Evolutionary conservation across 23 red algal species (phyloP), one percentile per base, ranked within the genome.

Genomic region (Gracilaria gracilis): DNA sequence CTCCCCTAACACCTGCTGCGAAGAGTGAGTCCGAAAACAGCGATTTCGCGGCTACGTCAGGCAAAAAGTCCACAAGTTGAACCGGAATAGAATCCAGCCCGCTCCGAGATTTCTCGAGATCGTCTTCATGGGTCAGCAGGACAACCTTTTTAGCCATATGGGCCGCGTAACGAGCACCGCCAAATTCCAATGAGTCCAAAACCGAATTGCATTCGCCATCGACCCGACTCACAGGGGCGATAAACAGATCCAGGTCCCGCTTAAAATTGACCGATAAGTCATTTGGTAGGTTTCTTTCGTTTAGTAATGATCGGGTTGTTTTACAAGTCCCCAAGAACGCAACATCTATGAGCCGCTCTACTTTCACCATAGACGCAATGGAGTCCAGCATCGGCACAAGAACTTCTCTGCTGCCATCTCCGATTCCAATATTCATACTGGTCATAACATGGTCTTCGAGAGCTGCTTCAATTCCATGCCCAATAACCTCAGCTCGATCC

Each of bases 381-480:
- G 87, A 73, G 35, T 81, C 74, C 23, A 90, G n/a, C 23, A 90
- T 32, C 20, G 57, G 67, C 15, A 38, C 59, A 29, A 90, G 44
- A 4, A 54, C 32, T 35, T 90, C 87, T 15, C 31, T 61, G 15
- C 23, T n/a, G 4, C 87, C 87, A 29, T 64, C 74, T 65, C 87
- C 87, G 28, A 90, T 90, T 53, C 87, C 57, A 69, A 90, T 78
- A 21, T 90, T 90, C 73, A 80, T 49, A 9, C 87, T 75, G 57
- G 74, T 76, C 87, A 79, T 61, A 4, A 90, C 29, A 57, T 76
- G 48, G 35, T 90, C 87, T 67, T 90, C 87, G 24, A 90, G 53
- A 65, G 64, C 71, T 39, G 87, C 87, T 57, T 80, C 87, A 49
- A 77, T 69, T 77, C 74, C 87, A 25, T 77, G 46, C 11, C 17